Conservation (phyloP, 805 yeast genomes). For the Helenozyma rhizophorensis region DNA sequence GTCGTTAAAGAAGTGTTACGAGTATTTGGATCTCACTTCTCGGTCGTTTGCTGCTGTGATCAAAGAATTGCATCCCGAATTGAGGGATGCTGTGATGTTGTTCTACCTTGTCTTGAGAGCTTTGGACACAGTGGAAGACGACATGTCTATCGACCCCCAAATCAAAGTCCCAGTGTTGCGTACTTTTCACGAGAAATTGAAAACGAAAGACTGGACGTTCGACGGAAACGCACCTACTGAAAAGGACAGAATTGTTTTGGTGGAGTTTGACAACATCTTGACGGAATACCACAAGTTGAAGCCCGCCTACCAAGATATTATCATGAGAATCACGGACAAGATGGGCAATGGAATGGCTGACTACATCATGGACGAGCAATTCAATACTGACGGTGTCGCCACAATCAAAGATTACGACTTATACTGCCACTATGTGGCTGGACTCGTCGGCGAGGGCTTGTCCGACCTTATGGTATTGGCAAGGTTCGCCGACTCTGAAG, state of each 20-base stretch:
- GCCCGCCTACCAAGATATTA: constrained; percentile 71
- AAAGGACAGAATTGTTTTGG: constrained; percentile 74
- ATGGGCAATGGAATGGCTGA: constrained; percentile 99
- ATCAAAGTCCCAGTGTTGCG: constrained; percentile 74
- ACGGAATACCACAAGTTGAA: constrained; percentile 68
- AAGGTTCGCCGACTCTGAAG: constrained; percentile 52
- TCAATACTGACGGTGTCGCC: constrained; percentile 72
- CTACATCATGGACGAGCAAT: constrained; percentile 71
- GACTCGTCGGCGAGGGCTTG: constrained; percentile 94
- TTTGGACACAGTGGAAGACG: constrained; percentile 94
- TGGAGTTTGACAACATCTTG: constrained; percentile 70
- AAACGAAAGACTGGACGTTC: constrained; percentile 74
- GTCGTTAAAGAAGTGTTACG: constrained; percentile 57
- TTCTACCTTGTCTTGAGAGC: constrained; percentile 87
- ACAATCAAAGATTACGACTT: constrained; percentile 80
- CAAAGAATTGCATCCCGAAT: constrained; percentile 83
- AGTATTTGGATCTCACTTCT: constrained; percentile 64
- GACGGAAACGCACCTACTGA: constrained; percentile 70
- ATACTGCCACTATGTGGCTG: constrained; percentile 97
- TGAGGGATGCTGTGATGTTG: constrained; percentile 74
- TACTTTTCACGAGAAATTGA: constrained; percentile 59
- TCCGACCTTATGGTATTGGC: constrained; percentile 80
- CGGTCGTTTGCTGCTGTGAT: constrained; percentile 95
- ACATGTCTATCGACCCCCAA: constrained; percentile 74
- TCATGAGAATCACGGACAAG: constrained; percentile 68